Evolutionary conservation across 2,329 filamentous ascomycete species (phyloP).

Genomic region (Aspergillus ruber): DNA sequence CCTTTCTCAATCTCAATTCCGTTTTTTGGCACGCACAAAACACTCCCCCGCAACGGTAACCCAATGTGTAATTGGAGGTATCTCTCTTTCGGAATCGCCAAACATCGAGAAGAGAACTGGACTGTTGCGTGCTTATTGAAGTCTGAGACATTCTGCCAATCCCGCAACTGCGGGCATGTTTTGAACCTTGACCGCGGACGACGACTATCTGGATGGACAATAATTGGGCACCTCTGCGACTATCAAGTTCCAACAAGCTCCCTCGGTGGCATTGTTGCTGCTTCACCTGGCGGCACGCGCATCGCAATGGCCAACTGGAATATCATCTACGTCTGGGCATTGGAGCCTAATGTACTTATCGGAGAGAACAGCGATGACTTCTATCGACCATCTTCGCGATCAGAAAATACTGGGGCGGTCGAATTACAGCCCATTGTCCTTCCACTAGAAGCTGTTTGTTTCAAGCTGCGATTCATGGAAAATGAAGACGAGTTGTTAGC

Average conservation of each 20-base stretch:
- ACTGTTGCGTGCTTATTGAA: slow-evolving; percentile 33
- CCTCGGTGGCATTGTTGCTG: slow-evolving; percentile 32
- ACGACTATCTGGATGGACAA: slow-evolving; percentile 29
- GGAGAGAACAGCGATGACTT: slow-evolving; percentile 22
- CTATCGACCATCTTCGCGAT: slow-evolving; percentile 26
- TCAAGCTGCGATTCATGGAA: slow-evolving; percentile 27
- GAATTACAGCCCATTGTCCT: slow-evolving; percentile 29
- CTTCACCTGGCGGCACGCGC: slow-evolving; percentile 30
- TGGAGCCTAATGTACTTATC: slow-evolving; percentile 33
- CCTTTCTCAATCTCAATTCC: slow-evolving; percentile 34
- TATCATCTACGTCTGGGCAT: slow-evolving; percentile 33
- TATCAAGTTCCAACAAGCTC: slow-evolving; percentile 29
- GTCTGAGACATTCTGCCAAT: slow-evolving; percentile 24
- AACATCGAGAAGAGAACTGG: slow-evolving; percentile 26
- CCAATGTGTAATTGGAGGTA: slow-evolving; percentile 33
- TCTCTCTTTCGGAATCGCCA: slow-evolving; percentile 34
- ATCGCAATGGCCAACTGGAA: slow-evolving; percentile 40
- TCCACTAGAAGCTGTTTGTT: slow-evolving; percentile 32
- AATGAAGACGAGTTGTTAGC: slow-evolving; percentile 34
- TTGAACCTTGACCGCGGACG: slow-evolving; percentile 36
- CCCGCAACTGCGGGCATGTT: slow-evolving; percentile 25
- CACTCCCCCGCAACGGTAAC: slow-evolving; percentile 5
- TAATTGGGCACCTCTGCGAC: slow-evolving; percentile 32
- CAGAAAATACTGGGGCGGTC: slow-evolving; percentile 14
- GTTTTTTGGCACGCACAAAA: slow-evolving; percentile 32